Conservation (phyloP, 2,329 filamentous ascomycete genomes). For the Lecanosticta acicola region DNA sequence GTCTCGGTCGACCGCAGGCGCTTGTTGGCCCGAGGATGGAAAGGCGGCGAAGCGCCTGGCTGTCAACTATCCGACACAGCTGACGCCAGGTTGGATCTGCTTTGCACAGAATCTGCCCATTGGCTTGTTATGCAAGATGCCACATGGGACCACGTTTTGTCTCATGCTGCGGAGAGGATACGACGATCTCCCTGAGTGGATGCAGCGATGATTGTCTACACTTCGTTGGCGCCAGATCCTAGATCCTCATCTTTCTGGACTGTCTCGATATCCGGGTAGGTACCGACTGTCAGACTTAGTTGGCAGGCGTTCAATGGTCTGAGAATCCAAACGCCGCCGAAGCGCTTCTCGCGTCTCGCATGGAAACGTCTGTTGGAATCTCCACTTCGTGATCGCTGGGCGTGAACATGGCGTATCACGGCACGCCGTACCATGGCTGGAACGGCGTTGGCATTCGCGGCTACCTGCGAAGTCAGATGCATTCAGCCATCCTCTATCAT, state of each 20-base stretch:
- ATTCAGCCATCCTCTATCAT: too few relatives aligned
- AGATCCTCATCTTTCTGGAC: background rate
- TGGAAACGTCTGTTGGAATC: too few relatives aligned
- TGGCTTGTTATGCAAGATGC: background rate
- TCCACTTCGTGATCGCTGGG: too few relatives aligned
- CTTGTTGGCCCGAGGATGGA: background rate
- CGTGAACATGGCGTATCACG: too few relatives aligned
- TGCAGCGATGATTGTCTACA: background rate
- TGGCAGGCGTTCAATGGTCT: too few relatives aligned
- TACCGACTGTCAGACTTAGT: background rate
- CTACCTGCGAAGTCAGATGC: too few relatives aligned
- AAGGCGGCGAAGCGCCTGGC: background rate
- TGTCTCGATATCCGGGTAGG: background rate
- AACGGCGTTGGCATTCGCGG: too few relatives aligned
- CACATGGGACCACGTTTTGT: background rate
- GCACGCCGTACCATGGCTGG: too few relatives aligned
- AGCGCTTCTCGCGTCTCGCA: too few relatives aligned
- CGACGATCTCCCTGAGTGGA: background rate
- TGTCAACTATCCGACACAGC: background rate
- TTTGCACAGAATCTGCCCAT: background rate
- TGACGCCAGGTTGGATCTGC: background rate
- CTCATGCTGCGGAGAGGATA: background rate
- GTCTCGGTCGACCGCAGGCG: background rate
- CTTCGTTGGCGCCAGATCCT: background rate
- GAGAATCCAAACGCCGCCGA: too few relatives aligned